Conservation (phyloP, 371 early-diverging fungal genomes). For the Cokeromyces recurvatus region DNA sequence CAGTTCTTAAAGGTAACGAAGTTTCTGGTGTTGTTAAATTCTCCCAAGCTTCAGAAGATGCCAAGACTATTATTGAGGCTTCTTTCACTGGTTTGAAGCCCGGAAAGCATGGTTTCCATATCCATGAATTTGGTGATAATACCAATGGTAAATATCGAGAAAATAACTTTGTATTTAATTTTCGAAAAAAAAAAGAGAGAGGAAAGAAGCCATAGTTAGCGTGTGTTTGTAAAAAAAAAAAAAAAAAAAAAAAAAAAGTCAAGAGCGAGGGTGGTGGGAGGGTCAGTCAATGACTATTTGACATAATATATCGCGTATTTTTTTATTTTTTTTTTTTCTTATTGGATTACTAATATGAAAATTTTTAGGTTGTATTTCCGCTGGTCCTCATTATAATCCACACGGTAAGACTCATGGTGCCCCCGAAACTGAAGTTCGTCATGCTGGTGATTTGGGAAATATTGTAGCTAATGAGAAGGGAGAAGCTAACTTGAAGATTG, state of each 20-base stretch:
- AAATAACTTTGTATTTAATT: neutral
- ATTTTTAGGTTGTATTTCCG: slow-evolving; percentile 64
- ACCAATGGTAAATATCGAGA: slow-evolving; percentile 74
- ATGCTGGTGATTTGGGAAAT: slow-evolving; percentile 92
- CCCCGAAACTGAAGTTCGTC: slow-evolving; percentile 66
- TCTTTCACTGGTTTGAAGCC: slow-evolving; percentile 65
- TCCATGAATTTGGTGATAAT: slow-evolving; percentile 83
- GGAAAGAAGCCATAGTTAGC: neutral
- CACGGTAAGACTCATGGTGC: slow-evolving; percentile 77
- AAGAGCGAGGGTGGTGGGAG: no score
- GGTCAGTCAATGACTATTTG: no score
- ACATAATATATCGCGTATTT: no score
- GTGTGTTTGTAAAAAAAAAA: neutral
- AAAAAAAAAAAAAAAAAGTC: neutral
- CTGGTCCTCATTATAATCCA: slow-evolving; percentile 89
- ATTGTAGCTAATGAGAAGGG: slow-evolving; percentile 58
- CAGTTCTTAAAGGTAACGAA: slow-evolving; percentile 59
- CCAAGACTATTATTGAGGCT: slow-evolving; percentile 59
- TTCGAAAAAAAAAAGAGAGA: neutral
- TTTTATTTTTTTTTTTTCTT: no score
- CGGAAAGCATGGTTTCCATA: slow-evolving; percentile 91
- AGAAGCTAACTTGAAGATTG: slow-evolving; percentile 51
- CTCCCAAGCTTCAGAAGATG: slow-evolving; percentile 64
- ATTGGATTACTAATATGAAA: no score
- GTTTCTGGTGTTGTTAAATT: slow-evolving; percentile 76